These are phyloP conservation scores for Boletus rex-veris DNA, from an alignment of 768 basidiomycete genomes.

Conservation along the genomic window DNA sequence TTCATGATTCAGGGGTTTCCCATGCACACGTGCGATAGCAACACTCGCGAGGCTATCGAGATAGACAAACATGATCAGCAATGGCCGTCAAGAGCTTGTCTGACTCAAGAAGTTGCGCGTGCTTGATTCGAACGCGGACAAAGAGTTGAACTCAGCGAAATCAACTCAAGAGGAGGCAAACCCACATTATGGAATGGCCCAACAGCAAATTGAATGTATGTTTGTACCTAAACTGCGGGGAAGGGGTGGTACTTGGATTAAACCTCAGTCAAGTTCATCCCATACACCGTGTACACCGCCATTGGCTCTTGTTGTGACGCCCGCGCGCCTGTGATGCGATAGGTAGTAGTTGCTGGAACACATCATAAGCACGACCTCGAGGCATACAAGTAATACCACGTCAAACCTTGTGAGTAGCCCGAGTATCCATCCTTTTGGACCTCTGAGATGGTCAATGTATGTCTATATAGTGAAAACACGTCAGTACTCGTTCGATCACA, in stretches of 20 bases:
- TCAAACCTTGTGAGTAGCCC: background rate
- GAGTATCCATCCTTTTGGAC: background rate
- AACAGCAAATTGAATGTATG: conserved; percentile 19
- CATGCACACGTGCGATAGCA: no score
- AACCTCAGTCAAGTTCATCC: conserved; percentile 27
- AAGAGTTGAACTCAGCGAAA: no score
- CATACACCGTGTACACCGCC: conserved; percentile 19
- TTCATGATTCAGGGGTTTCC: no score
- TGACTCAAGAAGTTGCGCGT: no score
- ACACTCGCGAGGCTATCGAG: no score
- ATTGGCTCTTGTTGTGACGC: conserved; percentile 14
- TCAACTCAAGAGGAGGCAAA: no score
- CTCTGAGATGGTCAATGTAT: conserved; percentile 11
- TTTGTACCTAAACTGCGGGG: conserved; percentile 15
- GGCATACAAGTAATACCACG: background rate
- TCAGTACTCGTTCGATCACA: background rate
- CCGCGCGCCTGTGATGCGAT: conserved; percentile 4
- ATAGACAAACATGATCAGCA: no score
- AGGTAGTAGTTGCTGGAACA: background rate
- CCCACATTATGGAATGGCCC: no score
- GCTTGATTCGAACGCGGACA: no score
- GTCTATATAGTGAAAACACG: background rate
- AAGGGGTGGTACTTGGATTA: conserved; percentile 18
- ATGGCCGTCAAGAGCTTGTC: no score
- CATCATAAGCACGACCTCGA: background rate